A percentile compares a stretch with the other conserved stretches of the same genome.
These are phyloP conservation scores for Claviceps pusilla DNA, from an alignment of 2,329 filamentous ascomycete species.

Conservation along the genomic window DNA sequence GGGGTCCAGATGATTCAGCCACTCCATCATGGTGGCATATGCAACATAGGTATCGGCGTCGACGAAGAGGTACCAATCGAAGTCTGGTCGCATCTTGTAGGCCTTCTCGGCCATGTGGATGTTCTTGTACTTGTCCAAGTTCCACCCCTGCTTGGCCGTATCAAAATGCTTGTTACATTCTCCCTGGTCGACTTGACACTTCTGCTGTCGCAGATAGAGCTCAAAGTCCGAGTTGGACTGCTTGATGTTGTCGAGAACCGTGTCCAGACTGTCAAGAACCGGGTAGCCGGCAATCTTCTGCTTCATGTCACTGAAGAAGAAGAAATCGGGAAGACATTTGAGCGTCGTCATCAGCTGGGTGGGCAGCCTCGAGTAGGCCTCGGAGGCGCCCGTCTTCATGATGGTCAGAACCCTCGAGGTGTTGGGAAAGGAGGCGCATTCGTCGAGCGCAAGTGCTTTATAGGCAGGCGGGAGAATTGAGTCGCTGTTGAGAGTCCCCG, in stretches of 20 bases:
- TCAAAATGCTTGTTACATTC: conserved; percentile 24
- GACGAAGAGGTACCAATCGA: conserved; percentile 45
- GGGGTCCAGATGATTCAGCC: conserved; percentile 30
- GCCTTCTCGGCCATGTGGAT: conserved; percentile 43
- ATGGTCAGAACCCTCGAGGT: conserved; percentile 33
- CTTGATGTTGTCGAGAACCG: conserved; percentile 27
- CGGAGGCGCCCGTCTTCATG: conserved; percentile 43
- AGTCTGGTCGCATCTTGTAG: conserved; percentile 32
- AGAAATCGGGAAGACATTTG: conserved; percentile 32
- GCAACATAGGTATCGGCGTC: conserved; percentile 44
- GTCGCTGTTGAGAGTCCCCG: neutral
- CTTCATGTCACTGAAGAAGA: conserved; percentile 44
- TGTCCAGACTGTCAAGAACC: conserved; percentile 32
- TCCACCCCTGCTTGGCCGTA: conserved; percentile 27
- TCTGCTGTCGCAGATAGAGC: conserved; percentile 29
- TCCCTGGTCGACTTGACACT: conserved; percentile 30
- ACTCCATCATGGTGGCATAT: conserved; percentile 35
- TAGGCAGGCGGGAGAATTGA: neutral
- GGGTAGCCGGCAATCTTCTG: conserved; percentile 29
- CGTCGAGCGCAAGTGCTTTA: conserved; percentile 11
- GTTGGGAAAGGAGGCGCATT: conserved; percentile 27
- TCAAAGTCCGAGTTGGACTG: conserved; percentile 35
- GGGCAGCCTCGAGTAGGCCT: conserved; percentile 35
- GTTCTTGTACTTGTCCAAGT: conserved; percentile 48
- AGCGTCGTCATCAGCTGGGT: conserved; percentile 39